These are phyloP conservation scores for Pseudotulostoma volvatum DNA, from an alignment of 495 filamentous ascomycete species.

Conservation along the genomic window DNA sequence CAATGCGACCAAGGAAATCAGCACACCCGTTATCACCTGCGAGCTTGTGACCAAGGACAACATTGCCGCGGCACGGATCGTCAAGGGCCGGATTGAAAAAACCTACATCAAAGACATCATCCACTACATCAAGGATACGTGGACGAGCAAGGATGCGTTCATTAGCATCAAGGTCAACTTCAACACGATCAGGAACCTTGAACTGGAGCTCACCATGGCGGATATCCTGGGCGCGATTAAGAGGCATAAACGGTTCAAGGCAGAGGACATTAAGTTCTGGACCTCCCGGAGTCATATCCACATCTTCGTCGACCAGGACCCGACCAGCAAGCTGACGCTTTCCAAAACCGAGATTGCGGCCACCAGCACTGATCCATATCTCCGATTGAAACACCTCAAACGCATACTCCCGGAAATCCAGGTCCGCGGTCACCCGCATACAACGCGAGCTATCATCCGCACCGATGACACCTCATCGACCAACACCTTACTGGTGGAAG, in stretches of 20 bases:
- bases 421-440: slow-evolving; percentile 74
- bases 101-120: slow-evolving; percentile 40
- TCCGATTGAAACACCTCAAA: slow-evolving; percentile 70
- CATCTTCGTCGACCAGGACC: slow-evolving; percentile 39
- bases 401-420: slow-evolving; percentile 62
- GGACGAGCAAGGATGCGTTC: slow-evolving; percentile 55
- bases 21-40: slow-evolving; percentile 84
- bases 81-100: slow-evolving; percentile 80
- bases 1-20: slow-evolving; percentile 85
- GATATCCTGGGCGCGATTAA: slow-evolving; percentile 61
- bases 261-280: slow-evolving; percentile 33
- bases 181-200: slow-evolving; percentile 56
- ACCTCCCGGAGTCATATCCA: slow-evolving; percentile 37
- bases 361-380: slow-evolving; percentile 51
- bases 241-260: slow-evolving; percentile 63
- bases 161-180: slow-evolving; percentile 63
- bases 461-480: slow-evolving; percentile 42
- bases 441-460: slow-evolving; percentile 77
- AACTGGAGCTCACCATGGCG: slow-evolving; percentile 51
- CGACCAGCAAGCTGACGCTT: slow-evolving; percentile 33
- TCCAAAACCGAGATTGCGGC: slow-evolving; percentile 38
- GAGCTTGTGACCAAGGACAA: slow-evolving; percentile 52
- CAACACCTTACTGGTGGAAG: slow-evolving; percentile 74
- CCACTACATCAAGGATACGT: slow-evolving; percentile 63
- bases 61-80: slow-evolving; percentile 62